These are phyloP conservation scores for Dichotomopilus funicola DNA, from an alignment of 2,329 filamentous ascomycete genomes.

Conservation along the genomic window DNA sequence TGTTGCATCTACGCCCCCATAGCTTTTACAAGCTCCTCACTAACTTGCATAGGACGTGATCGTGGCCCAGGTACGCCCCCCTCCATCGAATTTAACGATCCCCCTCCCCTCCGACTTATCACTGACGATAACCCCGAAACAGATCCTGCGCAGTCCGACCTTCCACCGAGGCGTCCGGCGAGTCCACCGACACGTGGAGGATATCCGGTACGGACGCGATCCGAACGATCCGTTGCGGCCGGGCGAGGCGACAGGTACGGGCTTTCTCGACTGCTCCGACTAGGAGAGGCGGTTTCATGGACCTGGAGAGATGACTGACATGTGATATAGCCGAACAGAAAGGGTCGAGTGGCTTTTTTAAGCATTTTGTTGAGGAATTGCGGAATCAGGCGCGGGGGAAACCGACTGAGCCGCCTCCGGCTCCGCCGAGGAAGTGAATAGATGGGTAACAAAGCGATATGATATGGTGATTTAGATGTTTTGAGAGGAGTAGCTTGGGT, in stretches of 20 bases:
- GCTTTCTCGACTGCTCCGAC: background rate
- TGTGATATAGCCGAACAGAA: slow-evolving; percentile 30
- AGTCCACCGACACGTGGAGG: slow-evolving; percentile 46
- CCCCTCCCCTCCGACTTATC: too few species aligned
- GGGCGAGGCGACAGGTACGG: slow-evolving; percentile 45
- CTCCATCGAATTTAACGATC: rapidly evolving
- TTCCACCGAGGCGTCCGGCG: slow-evolving; percentile 48
- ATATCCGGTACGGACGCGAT: slow-evolving; percentile 42
- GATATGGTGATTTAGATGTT: too few species aligned
- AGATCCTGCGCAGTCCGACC: slow-evolving; percentile 41
- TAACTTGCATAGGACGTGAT: slow-evolving; percentile 17
- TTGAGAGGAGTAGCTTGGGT: too few species aligned
- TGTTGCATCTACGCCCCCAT: background rate
- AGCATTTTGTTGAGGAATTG: slow-evolving; percentile 45
- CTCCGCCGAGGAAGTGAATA: slow-evolving; percentile 22
- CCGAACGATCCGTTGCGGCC: slow-evolving; percentile 45
- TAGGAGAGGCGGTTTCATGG: too few species aligned
- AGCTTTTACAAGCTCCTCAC: background rate
- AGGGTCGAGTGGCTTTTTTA: slow-evolving; percentile 33
- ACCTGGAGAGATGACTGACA: background rate
- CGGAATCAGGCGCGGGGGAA: slow-evolving; percentile 44
- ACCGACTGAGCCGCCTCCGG: slow-evolving; percentile 31
- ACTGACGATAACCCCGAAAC: background rate
- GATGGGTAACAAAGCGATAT: too few species aligned
- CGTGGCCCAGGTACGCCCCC: slow-evolving; percentile 17